Evolutionary conservation across 441 rosid species (phyloP).

Genomic region (Omphalea diandra): DNA sequence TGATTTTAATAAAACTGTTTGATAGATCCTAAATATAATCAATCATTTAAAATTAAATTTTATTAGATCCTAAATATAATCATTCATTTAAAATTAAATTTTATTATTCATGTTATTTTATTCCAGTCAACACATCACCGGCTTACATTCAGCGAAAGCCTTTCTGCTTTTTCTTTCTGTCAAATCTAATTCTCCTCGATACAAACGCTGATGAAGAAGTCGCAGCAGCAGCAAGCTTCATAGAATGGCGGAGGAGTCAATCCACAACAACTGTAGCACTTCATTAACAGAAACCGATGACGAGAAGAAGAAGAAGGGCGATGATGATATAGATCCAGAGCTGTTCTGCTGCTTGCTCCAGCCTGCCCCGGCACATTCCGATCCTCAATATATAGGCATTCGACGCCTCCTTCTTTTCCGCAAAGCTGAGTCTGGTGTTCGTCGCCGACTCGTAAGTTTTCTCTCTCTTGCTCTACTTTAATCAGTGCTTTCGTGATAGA

Average conservation of each 20-base stretch:
- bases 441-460: conserved; percentile 62
- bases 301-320: conserved; percentile 26
- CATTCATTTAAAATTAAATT: too few species aligned
- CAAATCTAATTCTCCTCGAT: too few species aligned
- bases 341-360: conserved; percentile 77
- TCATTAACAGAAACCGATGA: background rate
- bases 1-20: too few species aligned
- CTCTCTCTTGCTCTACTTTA: conserved; percentile 3
- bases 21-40: too few species aligned
- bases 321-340: conserved; percentile 62
- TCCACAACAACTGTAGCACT: conserved; percentile 20
- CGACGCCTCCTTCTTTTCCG: conserved; percentile 83
- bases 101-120: too few species aligned
- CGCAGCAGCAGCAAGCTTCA: conserved; percentile 10
- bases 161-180: too few species aligned
- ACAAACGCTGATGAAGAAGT: conserved; percentile 23
- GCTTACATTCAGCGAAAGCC: too few species aligned
- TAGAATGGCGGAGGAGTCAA: conserved; percentile 45
- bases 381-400: conserved; percentile 63
- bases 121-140: too few species aligned
- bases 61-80: too few species aligned
- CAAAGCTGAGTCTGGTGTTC: conserved; percentile 58
- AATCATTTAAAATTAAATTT: too few species aligned
- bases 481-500: conserved; percentile 5
- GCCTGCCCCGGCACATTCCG: conserved; percentile 52